Evolutionary conservation across 805 yeast species (phyloP).

Genomic region (Candida easanensis): DNA sequence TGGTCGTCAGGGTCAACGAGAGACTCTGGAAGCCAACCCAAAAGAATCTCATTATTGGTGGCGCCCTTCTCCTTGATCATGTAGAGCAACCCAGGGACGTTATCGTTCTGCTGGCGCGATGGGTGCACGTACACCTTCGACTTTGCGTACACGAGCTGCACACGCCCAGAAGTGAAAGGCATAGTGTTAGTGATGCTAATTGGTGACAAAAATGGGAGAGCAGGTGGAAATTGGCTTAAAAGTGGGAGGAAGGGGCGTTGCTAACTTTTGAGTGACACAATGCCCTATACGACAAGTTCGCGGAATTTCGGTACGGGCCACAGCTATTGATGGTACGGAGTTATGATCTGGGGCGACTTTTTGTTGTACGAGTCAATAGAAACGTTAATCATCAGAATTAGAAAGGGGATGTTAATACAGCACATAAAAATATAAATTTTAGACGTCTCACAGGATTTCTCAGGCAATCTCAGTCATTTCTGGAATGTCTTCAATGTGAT

Average conservation of each 20-base stretch:
- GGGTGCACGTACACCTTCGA: constrained; percentile 85
- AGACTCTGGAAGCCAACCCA: constrained; percentile 70
- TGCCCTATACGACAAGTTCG: not conserved
- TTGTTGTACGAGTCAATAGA: too few species aligned
- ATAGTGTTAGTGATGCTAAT: not conserved
- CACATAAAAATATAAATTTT: too few species aligned
- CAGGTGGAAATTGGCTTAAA: too few species aligned
- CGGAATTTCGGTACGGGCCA: not conserved
- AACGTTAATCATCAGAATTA: too few species aligned
- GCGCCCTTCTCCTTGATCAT: constrained; percentile 51
- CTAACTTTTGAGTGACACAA: not conserved
- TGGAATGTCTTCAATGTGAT: not conserved
- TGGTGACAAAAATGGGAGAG: too few species aligned
- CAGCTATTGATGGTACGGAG: too few species aligned
- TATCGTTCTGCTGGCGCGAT: constrained; percentile 66
- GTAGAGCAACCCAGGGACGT: constrained; percentile 73
- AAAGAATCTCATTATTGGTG: constrained; percentile 51
- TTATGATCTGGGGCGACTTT: too few species aligned
- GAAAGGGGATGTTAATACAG: too few species aligned
- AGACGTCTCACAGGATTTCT: too few species aligned
- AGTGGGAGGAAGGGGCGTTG: not conserved
- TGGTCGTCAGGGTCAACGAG: constrained; percentile 44
- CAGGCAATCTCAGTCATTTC: not conserved
- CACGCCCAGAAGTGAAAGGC: constrained; percentile 22
- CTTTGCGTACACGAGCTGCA: constrained; percentile 41